Conservation (phyloP, 352 stramenopile genomes). For the Thraustochytrium striatum region DNA sequence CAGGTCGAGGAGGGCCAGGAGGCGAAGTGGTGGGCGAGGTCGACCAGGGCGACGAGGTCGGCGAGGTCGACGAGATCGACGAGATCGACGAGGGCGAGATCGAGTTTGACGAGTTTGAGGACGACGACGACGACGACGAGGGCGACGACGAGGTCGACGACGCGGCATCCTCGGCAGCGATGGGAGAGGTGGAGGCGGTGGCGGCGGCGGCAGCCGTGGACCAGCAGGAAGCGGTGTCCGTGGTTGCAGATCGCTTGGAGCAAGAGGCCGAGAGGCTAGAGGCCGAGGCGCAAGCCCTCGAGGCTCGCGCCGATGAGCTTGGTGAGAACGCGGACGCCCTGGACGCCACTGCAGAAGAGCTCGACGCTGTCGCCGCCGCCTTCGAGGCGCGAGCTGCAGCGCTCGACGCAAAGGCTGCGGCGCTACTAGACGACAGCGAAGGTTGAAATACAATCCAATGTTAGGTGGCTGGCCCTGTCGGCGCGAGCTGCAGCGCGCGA, state of each 20-base stretch:
- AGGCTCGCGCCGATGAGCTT: not conserved
- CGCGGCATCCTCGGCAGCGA: too few species aligned
- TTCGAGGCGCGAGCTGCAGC: not conserved
- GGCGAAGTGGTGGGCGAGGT: not conserved
- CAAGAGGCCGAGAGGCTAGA: too few species aligned
- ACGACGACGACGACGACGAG: conserved; percentile 1
- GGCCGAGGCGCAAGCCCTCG: too few species aligned
- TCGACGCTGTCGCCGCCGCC: not conserved
- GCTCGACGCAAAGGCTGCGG: too few species aligned
- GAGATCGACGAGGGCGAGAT: not conserved
- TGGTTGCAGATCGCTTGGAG: too few species aligned
- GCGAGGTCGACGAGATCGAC: not conserved
- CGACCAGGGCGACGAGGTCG: not conserved
- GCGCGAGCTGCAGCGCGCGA: too few species aligned
- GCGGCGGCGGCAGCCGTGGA: too few species aligned
- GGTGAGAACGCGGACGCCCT: not conserved
- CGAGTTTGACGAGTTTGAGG: not conserved
- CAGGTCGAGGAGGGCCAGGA: not conserved
- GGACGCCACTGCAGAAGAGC: not conserved
- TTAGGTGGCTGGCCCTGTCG: not conserved
- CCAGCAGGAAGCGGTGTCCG: too few species aligned
- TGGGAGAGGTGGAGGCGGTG: too few species aligned
- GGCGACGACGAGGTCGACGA: not conserved
- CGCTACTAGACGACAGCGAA: too few species aligned
- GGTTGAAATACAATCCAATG: too few species aligned